Base-by-base conservation (phyloP, 2,329 filamentous ascomycete species). In the Cercospora nicotianae region DNA sequence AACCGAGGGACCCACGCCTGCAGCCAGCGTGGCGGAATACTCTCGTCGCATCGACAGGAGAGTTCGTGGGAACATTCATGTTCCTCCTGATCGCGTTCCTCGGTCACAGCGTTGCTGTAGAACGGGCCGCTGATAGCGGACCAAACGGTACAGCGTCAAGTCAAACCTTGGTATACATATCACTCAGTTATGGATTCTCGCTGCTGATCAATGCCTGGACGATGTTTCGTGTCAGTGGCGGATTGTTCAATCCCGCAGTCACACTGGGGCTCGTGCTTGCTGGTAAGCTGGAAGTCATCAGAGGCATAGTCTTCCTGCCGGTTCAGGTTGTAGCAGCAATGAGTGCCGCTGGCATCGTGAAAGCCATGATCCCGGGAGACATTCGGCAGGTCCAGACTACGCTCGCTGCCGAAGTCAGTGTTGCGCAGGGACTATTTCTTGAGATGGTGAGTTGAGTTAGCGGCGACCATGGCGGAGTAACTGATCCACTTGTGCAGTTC, bases 11-110 rank as follows among this genome's bases (percentile, higher is more conserved):
- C 18, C 12, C 42, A 5, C 28, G 45, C n/a, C 57, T 39, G 0
- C 57, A 59, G 12, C 70, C 70, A 31, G 51, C 64, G 2, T 26
- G 69, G 48, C 67, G 65, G 2, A 70, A 70, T 63, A 67, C 72
- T 33, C 69, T 75, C 58, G 68, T 75, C 53, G 72, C 74, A 3
- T 63, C 67, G 31, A 59, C 74, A 16, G 74, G 74, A 30, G 77
- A 79, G 60, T 78, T 78, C 60, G 74, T 79, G n/a, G 77, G 77
- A 2, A 79, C 77, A 1, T 77, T 74, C 39, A 72, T 78, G 72
- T 79, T 78, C 69, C 73, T 79, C 39, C 77, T 74, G 69, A 73
- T 78, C 39, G 77, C 76, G 5, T 77, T 77, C 63, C 67, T 74
- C 1, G 74, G 75, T 16, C 74, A 75, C 20, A 63, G 63, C 13